Evolutionary conservation across 352 stramenopile species (phyloP), one percentile per base, ranked within the genome.

Genomic region (Phytophthora ohioensis): DNA sequence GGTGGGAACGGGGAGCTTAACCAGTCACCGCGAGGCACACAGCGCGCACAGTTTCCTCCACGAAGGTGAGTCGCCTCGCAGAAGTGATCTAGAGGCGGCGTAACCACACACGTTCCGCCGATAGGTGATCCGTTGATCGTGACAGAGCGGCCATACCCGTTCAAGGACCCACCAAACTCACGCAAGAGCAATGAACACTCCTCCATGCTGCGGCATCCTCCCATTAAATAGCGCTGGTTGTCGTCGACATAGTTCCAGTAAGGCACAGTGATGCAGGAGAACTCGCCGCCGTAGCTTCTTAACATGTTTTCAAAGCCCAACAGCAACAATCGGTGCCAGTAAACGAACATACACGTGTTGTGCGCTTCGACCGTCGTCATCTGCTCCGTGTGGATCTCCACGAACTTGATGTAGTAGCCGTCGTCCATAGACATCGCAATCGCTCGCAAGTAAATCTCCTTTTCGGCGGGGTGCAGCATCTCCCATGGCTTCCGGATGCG

Each of bases 181-280:
- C 57, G 87, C 9, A 95, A 79, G 51, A 95, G 86, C 17, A 76
- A 66, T 56, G 88, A 84, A 43, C 90, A 96, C 17, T 85, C 81
- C 53, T 93, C 81, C 76, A 96, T 85, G 62, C 83, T 94, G 32
- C 46, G 34, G 39, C 90, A 96, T 34, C 45, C 59, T 0, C 88
- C 85, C 17, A 69, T 71, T 31, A 94, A 71, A 57, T 88, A 96
- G 43, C 67, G 80, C 9, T 86, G 75, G n/a, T 90, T 95, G 51
- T 97, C 79, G 56, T 93, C 72, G 27, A 93, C 86, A 49, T 95
- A 97, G 74, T 97, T 91, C 84, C 84, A 97, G 78, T 94, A 97
- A 7, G 90, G 90, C 12, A 97, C 55, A 10, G 90, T 97, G 52
- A 97, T 79, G 61, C 90, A 97, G n/a, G 87, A 76, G 54, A 91